Evolutionary conservation across 176 grass and related monocot genomes (phyloP).

Genomic region (Sorghum bicolor): DNA sequence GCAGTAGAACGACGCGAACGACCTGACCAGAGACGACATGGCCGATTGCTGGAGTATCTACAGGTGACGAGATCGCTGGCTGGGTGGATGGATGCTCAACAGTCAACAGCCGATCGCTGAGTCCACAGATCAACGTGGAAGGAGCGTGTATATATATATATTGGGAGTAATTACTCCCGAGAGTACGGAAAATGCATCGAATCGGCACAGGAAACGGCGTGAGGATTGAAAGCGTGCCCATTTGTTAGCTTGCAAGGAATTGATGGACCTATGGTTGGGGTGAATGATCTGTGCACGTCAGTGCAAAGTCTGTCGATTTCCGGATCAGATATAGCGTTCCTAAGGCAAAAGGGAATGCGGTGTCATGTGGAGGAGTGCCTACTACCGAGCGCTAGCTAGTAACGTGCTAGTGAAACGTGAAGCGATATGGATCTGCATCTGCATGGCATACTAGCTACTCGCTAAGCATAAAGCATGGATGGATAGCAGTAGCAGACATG

Average conservation of each 20-base stretch:
- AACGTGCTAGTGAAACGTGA: neutral
- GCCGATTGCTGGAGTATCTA: neutral
- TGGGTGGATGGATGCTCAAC: neutral
- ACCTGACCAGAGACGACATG: slow-evolving; percentile 36
- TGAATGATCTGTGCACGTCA: slow-evolving; percentile 9
- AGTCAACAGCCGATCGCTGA: neutral
- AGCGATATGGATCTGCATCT: neutral
- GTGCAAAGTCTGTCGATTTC: neutral
- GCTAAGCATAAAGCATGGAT: neutral
- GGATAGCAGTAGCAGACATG: neutral
- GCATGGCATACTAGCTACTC: neutral
- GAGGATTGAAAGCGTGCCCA: neutral
- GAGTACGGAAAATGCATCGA: too few species aligned
- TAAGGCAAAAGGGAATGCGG: neutral
- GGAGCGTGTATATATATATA: neutral
- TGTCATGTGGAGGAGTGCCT: neutral
- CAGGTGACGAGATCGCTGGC: neutral
- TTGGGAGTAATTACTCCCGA: too few species aligned
- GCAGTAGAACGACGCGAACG: slow-evolving; percentile 26
- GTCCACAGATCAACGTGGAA: neutral
- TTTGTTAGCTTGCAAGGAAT: neutral
- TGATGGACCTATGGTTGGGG: neutral
- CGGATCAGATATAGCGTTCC: neutral
- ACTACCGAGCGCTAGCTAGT: neutral
- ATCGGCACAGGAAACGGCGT: neutral